These are phyloP conservation scores for Heterobasidion occidentale DNA, from an alignment of 1,284 basidiomycete species.

Conservation along the genomic window DNA sequence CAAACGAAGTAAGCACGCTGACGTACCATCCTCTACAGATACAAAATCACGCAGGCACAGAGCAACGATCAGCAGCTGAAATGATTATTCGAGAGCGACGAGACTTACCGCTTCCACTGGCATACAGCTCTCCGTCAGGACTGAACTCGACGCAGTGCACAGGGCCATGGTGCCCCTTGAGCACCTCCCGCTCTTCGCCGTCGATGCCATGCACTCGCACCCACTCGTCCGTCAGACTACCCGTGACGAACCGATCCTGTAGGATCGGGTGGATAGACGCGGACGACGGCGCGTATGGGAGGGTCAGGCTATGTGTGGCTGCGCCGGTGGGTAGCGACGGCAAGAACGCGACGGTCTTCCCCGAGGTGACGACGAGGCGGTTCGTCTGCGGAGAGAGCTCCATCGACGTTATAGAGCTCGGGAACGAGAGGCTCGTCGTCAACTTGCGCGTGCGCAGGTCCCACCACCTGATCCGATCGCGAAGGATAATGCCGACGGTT, in stretches of 20 bases:
- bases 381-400: slow-evolving; percentile 83
- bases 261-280: slow-evolving; percentile 88
- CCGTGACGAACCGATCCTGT: slow-evolving; percentile 89
- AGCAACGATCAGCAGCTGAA: slow-evolving; percentile 10
- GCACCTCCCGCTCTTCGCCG: slow-evolving; percentile 85
- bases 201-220: slow-evolving; percentile 88
- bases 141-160: slow-evolving; percentile 92
- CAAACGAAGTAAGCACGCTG: not conserved
- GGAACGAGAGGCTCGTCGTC: slow-evolving; percentile 67
- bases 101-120: slow-evolving; percentile 84
- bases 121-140: slow-evolving; percentile 98
- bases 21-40: slow-evolving; percentile 60
- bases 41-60: slow-evolving; percentile 1
- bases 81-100: slow-evolving; percentile 7
- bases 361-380: slow-evolving; percentile 84
- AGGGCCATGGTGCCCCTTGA: slow-evolving; percentile 97
- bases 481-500: not conserved
- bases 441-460: slow-evolving; percentile 77
- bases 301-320: slow-evolving; percentile 57
- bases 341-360: slow-evolving; percentile 87
- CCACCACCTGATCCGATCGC: slow-evolving; percentile 74
- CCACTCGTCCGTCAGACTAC: slow-evolving; percentile 91
- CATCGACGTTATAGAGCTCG: slow-evolving; percentile 87
- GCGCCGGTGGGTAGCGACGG: slow-evolving; percentile 52
- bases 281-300: slow-evolving; percentile 82